phyloP scores from a whole-genome alignment of 1,139 yeast species.

The Scheffersomyces quercinus region DNA sequence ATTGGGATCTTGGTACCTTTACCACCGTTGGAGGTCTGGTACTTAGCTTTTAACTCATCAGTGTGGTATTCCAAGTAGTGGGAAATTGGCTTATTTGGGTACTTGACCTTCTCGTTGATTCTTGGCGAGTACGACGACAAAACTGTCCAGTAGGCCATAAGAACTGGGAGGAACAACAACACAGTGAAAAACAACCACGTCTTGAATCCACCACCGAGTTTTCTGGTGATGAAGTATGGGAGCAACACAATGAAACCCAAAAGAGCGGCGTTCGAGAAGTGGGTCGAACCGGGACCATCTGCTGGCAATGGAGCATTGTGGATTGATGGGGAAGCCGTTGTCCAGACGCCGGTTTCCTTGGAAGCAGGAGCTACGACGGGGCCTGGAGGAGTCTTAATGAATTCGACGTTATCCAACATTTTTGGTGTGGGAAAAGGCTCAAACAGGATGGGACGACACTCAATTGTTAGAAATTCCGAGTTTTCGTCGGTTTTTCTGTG shows the following conservation, averaged over 20 bases:
- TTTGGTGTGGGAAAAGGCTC: conserved; percentile 4
- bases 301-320: conserved; percentile 88
- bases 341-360: conserved; percentile 56
- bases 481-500: no score
- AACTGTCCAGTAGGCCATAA: conserved; percentile 81
- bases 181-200: conserved; percentile 59
- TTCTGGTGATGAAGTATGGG: conserved; percentile 65
- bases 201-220: conserved; percentile 73
- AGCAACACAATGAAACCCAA: conserved; percentile 52
- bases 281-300: conserved; percentile 84
- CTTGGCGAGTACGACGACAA: conserved; percentile 80
- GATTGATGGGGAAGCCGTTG: conserved; percentile 71
- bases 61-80: conserved; percentile 83
- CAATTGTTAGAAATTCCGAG: no score
- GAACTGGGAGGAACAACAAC: conserved; percentile 62
- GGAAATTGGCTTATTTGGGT: conserved; percentile 79
- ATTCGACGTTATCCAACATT: conserved; percentile 48
- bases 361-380: conserved; percentile 49
- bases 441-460: neutral
- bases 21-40: conserved; percentile 57
- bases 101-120: conserved; percentile 71
- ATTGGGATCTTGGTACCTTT: conserved; percentile 76
- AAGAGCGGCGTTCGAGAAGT: conserved; percentile 67
- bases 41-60: conserved; percentile 67
- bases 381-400: conserved; percentile 60